Percentiles rank a stretch among this genome's conserved stretches.
These are phyloP conservation scores for Vigna mungo DNA, from an alignment of 306 rosid species.

Conservation along the genomic window DNA sequence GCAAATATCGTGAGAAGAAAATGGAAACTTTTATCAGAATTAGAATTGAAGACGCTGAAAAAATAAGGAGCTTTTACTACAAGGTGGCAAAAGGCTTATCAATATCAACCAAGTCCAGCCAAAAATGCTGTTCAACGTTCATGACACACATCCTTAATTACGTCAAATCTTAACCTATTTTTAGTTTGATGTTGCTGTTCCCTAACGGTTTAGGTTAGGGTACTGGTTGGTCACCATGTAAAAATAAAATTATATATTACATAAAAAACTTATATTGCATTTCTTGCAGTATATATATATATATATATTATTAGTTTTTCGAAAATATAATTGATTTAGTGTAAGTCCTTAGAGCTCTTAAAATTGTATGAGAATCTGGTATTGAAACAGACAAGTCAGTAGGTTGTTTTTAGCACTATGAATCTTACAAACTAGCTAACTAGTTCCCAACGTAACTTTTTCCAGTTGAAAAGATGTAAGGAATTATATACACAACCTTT, in stretches of 20 bases:
- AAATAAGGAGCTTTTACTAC: slow-evolving; percentile 21
- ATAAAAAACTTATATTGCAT: neutral
- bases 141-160: slow-evolving; percentile 40
- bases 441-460: too few relatives aligned
- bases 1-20: neutral
- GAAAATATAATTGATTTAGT: neutral
- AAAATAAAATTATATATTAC: neutral
- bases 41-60: neutral
- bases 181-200: slow-evolving; percentile 20
- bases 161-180: slow-evolving; percentile 40
- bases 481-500: too few relatives aligned
- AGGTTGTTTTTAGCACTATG: neutral
- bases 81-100: slow-evolving; percentile 12
- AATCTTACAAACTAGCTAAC: too few relatives aligned
- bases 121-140: slow-evolving; percentile 28
- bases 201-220: slow-evolving; percentile 7
- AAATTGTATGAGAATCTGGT: neutral
- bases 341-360: too few relatives aligned
- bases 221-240: neutral
- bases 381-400: neutral
- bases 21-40: neutral
- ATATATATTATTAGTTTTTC: neutral
- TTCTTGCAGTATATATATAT: neutral
- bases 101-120: slow-evolving; percentile 31
- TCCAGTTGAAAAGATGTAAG: too few relatives aligned